A percentile compares a stretch with the other conserved stretches of the same genome.
Conservation (phyloP, 75 land plant genomes). For the Pinus taeda region DNA sequence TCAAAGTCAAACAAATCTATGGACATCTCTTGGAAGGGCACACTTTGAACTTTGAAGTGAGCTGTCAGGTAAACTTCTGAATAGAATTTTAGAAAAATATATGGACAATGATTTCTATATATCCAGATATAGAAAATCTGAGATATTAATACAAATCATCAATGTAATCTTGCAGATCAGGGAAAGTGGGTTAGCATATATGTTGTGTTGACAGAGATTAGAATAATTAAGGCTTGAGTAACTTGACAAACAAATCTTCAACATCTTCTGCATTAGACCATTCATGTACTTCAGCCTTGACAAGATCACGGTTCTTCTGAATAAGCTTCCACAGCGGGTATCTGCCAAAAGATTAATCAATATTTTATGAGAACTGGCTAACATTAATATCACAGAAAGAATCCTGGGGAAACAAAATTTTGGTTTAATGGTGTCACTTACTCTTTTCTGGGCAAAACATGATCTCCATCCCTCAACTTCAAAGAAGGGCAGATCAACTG, state of each 20-base stretch:
- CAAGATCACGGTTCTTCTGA: not conserved
- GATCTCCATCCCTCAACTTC: slow-evolving; percentile 31
- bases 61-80: too few species aligned
- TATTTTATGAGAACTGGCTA: too few species aligned
- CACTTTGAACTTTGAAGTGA: too few species aligned
- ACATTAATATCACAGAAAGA: not conserved
- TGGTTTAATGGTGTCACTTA: slow-evolving; percentile 7
- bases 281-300: slow-evolving; percentile 5
- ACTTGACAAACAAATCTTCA: not conserved
- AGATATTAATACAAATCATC: too few species aligned
- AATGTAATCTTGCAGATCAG: too few species aligned
- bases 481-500: slow-evolving; percentile 42
- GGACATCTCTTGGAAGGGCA: too few species aligned
- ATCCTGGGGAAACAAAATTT: not conserved
- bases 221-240: not conserved
- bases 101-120: too few species aligned
- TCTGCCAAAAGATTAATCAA: not conserved
- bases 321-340: slow-evolving; percentile 7
- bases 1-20: too few species aligned
- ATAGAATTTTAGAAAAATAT: too few species aligned
- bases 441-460: slow-evolving; percentile 49
- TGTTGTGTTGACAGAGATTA: too few species aligned
- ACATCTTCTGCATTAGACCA: slow-evolving; percentile 5
- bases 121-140: too few species aligned
- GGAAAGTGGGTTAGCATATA: too few species aligned